phyloP scores from a whole-genome alignment of 371 early-diverging fungal species.

The Rhizopus microsporus region DNA sequence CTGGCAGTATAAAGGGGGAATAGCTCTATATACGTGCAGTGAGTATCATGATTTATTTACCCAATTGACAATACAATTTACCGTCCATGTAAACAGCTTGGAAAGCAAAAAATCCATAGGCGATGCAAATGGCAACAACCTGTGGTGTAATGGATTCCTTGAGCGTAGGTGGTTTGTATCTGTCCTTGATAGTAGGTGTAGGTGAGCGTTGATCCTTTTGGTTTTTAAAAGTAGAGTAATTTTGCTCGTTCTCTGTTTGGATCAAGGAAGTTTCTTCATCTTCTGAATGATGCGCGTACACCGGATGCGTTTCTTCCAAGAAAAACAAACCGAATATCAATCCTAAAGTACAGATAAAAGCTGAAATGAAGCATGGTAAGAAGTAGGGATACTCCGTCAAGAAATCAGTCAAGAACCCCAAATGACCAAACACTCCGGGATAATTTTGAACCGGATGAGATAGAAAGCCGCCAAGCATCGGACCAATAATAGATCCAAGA shows the following conservation, averaged over 20 bases:
- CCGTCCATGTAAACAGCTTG: slow-evolving; percentile 48
- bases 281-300: slow-evolving; percentile 14
- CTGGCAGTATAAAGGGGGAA: slow-evolving; percentile 67
- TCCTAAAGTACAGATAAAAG: slow-evolving; percentile 62
- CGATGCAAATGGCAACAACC: slow-evolving; percentile 37
- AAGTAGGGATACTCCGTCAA: slow-evolving; percentile 78
- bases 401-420: slow-evolving; percentile 46
- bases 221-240: slow-evolving; percentile 27
- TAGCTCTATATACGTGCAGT: slow-evolving; percentile 37
- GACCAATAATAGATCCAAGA: slow-evolving; percentile 66
- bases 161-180: slow-evolving; percentile 22
- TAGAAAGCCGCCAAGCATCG: slow-evolving; percentile 77
- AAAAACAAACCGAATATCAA: slow-evolving; percentile 66
- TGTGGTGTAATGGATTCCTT: slow-evolving; percentile 41
- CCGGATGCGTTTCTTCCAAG: slow-evolving; percentile 72
- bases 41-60: neutral
- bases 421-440: slow-evolving; percentile 68
- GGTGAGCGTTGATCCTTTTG: slow-evolving; percentile 14
- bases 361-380: slow-evolving; percentile 80
- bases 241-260: slow-evolving; percentile 2
- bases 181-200: slow-evolving; percentile 27
- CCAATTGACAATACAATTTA: slow-evolving; percentile 3
- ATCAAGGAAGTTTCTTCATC: slow-evolving; percentile 25
- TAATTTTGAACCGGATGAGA: slow-evolving; percentile 71
- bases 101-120: slow-evolving; percentile 36